These are phyloP conservation scores for Diaporthe aspalathi DNA, from an alignment of 2,329 filamentous ascomycete genomes.

Conservation along the genomic window DNA sequence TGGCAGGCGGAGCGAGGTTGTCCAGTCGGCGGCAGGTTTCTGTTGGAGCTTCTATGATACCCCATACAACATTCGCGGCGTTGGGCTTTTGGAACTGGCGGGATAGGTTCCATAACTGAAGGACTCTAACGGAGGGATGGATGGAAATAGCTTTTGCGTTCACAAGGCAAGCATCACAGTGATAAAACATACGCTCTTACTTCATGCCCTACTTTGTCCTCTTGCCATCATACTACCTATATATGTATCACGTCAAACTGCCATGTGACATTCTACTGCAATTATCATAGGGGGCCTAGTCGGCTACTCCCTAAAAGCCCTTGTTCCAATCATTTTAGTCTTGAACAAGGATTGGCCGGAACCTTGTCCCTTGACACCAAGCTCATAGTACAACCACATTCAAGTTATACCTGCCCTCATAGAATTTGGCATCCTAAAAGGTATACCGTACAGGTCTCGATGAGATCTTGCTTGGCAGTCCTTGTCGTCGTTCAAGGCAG, in stretches of 20 bases:
- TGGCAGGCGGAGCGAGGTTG: not conserved
- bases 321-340: not conserved
- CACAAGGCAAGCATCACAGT: not conserved
- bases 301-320: too few species aligned
- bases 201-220: not conserved
- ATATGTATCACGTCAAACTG: not conserved
- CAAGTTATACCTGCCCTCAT: too few species aligned
- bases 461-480: too few species aligned
- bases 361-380: too few species aligned
- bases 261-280: not conserved
- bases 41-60: conserved; percentile 26
- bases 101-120: not conserved
- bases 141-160: not conserved
- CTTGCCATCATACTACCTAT: not conserved
- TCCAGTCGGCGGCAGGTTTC: not conserved
- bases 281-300: not conserved
- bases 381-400: too few species aligned
- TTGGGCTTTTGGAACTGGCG: not conserved
- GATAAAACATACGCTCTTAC: not conserved
- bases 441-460: too few species aligned
- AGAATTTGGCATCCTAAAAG: too few species aligned
- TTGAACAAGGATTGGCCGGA: too few species aligned
- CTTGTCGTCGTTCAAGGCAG: too few species aligned
- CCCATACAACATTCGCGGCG: not conserved
- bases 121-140: not conserved